phyloP scores from a whole-genome alignment of 164 flowering plant species.

The Santalum album region DNA sequence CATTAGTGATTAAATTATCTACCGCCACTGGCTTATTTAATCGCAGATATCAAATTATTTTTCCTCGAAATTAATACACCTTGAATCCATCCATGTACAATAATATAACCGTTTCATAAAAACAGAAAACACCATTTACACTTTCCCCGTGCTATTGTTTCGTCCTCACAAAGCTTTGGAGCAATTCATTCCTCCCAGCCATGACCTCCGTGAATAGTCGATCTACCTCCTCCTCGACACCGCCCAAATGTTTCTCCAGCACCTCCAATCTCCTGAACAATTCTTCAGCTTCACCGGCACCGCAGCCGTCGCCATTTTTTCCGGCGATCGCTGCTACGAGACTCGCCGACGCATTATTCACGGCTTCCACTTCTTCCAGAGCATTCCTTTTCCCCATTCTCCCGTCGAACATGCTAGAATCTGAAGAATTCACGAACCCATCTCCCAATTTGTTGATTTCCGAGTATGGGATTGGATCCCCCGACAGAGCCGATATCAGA shows the following conservation, averaged over 20 bases:
- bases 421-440: constrained; percentile 5
- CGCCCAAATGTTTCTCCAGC: constrained; percentile 22
- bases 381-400: constrained; percentile 5
- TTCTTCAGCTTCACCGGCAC: constrained; percentile 18
- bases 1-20: no score
- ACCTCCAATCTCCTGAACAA: constrained; percentile 27
- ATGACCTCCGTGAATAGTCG: constrained; percentile 34
- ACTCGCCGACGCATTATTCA: constrained; percentile 24
- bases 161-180: constrained; percentile 16
- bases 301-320: background rate
- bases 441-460: constrained; percentile 15
- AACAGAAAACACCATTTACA: background rate
- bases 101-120: no score
- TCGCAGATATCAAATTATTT: no score
- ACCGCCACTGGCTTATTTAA: no score
- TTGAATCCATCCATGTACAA: no score
- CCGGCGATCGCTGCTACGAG: constrained; percentile 16
- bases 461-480: constrained; percentile 24
- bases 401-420: constrained; percentile 9
- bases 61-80: no score
- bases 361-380: constrained; percentile 29
- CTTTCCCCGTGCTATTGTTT: constrained; percentile 11
- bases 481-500: constrained; percentile 27
- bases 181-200: constrained; percentile 36
- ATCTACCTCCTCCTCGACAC: constrained; percentile 25